These are phyloP conservation scores for Diaporthe destruens DNA, from an alignment of 2,329 filamentous ascomycete genomes.

Conservation along the genomic window DNA sequence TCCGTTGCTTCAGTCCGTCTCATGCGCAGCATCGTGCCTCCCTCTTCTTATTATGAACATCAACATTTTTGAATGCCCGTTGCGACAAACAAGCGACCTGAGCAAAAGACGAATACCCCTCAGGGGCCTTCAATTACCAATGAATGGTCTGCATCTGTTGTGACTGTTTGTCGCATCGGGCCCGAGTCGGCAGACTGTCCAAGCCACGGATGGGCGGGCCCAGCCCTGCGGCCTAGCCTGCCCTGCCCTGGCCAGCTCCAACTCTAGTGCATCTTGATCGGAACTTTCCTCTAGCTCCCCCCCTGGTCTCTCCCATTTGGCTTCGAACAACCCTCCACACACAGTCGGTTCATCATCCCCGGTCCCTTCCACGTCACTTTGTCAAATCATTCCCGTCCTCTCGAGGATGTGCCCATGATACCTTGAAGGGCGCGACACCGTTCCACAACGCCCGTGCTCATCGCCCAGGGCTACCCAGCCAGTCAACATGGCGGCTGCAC, in stretches of 20 bases:
- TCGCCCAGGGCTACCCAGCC: neutral
- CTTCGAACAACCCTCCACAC: conserved; percentile 7
- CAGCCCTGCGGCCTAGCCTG: conserved; percentile 19
- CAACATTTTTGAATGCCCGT: neutral
- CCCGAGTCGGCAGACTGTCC: conserved; percentile 20
- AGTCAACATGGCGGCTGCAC: conserved; percentile 72
- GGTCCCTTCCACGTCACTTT: neutral
- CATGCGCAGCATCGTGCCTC: neutral
- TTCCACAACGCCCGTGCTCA: neutral
- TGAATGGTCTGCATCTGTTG: neutral
- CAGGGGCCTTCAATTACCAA: neutral
- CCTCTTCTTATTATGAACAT: neutral
- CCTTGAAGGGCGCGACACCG: conserved; percentile 20
- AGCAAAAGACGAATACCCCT: too few species aligned
- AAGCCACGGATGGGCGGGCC: conserved; percentile 16
- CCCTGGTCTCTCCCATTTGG: neutral
- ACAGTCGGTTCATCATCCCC: conserved; percentile 7
- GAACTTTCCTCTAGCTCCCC: conserved; percentile 29
- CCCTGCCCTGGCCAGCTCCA: conserved; percentile 22
- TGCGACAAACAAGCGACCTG: neutral
- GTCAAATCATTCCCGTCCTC: conserved; percentile 1
- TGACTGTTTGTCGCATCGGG: conserved; percentile 10
- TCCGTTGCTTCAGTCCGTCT: neutral
- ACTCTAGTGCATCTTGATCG: conserved; percentile 19
- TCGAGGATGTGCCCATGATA: conserved; percentile 22